Evolutionary conservation across 2,329 filamentous ascomycete species (phyloP), one percentile per base, ranked within the genome.

Genomic region (Pseudogymnoascus sp.): DNA sequence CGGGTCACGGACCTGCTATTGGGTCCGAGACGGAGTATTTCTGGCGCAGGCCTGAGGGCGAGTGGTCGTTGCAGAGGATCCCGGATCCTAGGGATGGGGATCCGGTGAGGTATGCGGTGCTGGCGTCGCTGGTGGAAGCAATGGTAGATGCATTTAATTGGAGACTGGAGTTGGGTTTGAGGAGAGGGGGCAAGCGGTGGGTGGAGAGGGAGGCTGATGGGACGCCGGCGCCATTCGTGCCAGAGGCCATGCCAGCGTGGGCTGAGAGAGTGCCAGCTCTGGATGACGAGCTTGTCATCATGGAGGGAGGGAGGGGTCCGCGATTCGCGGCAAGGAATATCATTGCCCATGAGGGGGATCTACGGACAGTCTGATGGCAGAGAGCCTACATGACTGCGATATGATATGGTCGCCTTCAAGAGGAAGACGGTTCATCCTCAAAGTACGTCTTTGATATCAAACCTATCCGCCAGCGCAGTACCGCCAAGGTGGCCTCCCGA

Each of bases 61-160:
- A 65, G 29, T 72, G 69, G 70, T 31, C 55, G 19, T 49, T 71
- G 10, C n/a, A 61, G 33, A 55, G 33, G 14, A 70, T 72, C 31
- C 67, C 66, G 23, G 71, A 72, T 38, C 71, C 71, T 2, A 39
- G 45, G 10, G 71, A 71, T 31, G 49, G 61, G 4, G 68, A 72
- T 65, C 70, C 68, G 10, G 62, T 71, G 23, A 68, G 70, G 16
- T 72, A 72, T 61, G 70, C 70, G 12, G 68, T 72, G 39, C 64
- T 72, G 38, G 69, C 70, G 11, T 68, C 66, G 62, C 62, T 72
- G 21, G 63, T 65, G 5, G 70, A 71, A 45, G 67, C 68, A 39
- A 55, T 72, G 23, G 68, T 66, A 10, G 59, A 66, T 12, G 69
- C 69, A 10, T 70, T 71, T 43, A 72, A 72, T 62, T 71, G 68